Base-by-base conservation (phyloP, 176 grass and related monocot species). In the Alloteropsis semialata region DNA sequence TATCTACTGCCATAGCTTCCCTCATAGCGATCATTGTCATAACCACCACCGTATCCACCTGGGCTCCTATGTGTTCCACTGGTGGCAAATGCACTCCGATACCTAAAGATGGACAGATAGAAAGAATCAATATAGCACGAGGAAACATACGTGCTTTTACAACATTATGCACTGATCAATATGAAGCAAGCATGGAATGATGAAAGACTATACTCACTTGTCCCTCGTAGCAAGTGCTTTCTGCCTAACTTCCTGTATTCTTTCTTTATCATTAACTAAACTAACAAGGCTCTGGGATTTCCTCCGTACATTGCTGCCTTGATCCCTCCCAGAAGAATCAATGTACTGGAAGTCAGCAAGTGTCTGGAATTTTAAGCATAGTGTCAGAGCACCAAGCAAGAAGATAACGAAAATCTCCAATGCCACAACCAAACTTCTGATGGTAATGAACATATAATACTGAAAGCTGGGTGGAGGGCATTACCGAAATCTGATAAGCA, bases 211-310 rank as follows among this genome's bases (percentile, higher is more conserved):
- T 32, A 85, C 89, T 92, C 71, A 99, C 96, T 99, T 99, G 75
- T 99, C 93, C 77, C 82, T 80, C 33, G 90, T 99, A 51, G 89
- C 82, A 48, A 91, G 87, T 38, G 93, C 93, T 94, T 99, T 99
- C 87, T 99, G 87, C 70, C 96, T 84, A 80, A 94, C 93, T 91
- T 99, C 96, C 57, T 92, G 93, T 81, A 96, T 87, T 75, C 96
- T 96, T 89, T 99, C 96, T 86, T 99, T 99, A 57, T 99, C 93
- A 79, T 92, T 99, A 80, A 99, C 93, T 76, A 99, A 94, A 90
- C 84, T 84, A 83, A 99, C 89, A 39, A 99, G 93, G 41, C 87
- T 92, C 77, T 96, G 96, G 13, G 93, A 99, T 94, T 99, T 99
- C 77, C 89, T 86, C 13, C 93, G 87, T 22, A 99, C 93, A 86